Conservation (phyloP, 1,139 yeast genomes). For the Nakaseomyces bracarensis region DNA sequence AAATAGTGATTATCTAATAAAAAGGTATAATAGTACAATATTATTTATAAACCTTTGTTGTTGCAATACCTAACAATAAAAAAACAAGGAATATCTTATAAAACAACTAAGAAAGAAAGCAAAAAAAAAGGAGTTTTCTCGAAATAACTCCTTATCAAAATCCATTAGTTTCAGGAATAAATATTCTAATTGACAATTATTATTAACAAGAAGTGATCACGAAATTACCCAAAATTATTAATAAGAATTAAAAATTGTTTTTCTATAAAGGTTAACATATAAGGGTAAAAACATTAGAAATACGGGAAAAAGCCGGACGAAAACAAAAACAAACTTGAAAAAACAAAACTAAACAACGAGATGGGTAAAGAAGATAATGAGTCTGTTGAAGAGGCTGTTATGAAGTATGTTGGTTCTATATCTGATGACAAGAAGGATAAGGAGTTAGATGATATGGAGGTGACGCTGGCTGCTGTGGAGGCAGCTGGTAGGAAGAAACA, state of each 20-base stretch:
- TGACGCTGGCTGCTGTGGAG: conserved; percentile 2
- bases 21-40: not conserved
- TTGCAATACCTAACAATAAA: not conserved
- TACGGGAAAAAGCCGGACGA: too few species aligned
- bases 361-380: conserved; percentile 17
- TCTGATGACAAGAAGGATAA: not conserved
- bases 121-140: too few species aligned
- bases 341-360: not conserved
- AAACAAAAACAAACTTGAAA: not conserved
- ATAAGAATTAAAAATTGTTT: too few species aligned
- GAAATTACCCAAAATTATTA: too few species aligned
- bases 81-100: too few species aligned
- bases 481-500: conserved; percentile 7
- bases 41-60: not conserved
- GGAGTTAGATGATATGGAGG: not conserved
- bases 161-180: too few species aligned
- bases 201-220: too few species aligned
- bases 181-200: too few species aligned
- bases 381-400: conserved; percentile 51
- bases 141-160: too few species aligned
- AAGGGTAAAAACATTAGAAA: not conserved
- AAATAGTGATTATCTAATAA: not conserved
- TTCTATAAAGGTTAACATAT: too few species aligned
- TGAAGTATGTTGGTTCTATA: conserved; percentile 43
- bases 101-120: too few species aligned